A percentile compares a stretch with the other conserved stretches of the same genome.
Evolutionary conservation across 2,329 filamentous ascomycete genomes (phyloP).

Genomic region (Claviceps monticola): DNA sequence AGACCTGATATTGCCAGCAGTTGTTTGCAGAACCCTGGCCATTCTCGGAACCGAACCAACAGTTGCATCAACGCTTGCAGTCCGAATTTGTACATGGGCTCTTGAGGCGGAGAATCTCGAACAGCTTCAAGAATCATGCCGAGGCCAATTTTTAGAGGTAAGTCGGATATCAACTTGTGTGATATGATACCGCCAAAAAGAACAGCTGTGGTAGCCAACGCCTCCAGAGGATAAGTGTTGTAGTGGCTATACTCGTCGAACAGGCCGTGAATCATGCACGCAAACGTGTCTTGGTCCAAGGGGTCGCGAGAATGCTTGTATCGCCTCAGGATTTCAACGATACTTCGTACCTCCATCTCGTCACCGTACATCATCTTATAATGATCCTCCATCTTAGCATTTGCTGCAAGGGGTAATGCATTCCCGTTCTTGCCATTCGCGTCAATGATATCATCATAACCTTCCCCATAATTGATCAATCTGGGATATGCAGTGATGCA

Average conservation of each 20-base stretch:
- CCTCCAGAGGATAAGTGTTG: slow-evolving; percentile 88
- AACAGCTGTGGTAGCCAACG: slow-evolving; percentile 86
- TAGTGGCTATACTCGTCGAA: slow-evolving; percentile 98
- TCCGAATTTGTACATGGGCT: slow-evolving; percentile 96
- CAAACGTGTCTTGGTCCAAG: slow-evolving; percentile 84
- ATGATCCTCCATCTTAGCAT: slow-evolving; percentile 88
- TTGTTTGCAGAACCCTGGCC: slow-evolving; percentile 87
- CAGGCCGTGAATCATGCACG: slow-evolving; percentile 95
- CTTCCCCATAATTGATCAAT: slow-evolving; percentile 91
- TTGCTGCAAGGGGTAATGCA: slow-evolving; percentile 61
- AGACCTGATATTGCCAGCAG: slow-evolving; percentile 71
- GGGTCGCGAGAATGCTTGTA: slow-evolving; percentile 82
- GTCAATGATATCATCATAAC: slow-evolving; percentile 83
- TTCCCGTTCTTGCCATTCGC: slow-evolving; percentile 73
- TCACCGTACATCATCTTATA: slow-evolving; percentile 97
- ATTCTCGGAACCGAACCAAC: slow-evolving; percentile 69
- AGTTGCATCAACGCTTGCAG: slow-evolving; percentile 89
- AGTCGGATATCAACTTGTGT: slow-evolving; percentile 76
- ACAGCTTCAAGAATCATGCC: slow-evolving; percentile 98
- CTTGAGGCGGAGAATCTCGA: slow-evolving; percentile 65
- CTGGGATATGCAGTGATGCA: slow-evolving; percentile 90
- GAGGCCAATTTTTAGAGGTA: slow-evolving; percentile 85
- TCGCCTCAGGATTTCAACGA: slow-evolving; percentile 69
- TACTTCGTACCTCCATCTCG: slow-evolving; percentile 71
- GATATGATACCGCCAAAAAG: slow-evolving; percentile 95